These are phyloP conservation scores for Neofusicoccum ribis DNA, from an alignment of 2,329 filamentous ascomycete species.

Conservation along the genomic window DNA sequence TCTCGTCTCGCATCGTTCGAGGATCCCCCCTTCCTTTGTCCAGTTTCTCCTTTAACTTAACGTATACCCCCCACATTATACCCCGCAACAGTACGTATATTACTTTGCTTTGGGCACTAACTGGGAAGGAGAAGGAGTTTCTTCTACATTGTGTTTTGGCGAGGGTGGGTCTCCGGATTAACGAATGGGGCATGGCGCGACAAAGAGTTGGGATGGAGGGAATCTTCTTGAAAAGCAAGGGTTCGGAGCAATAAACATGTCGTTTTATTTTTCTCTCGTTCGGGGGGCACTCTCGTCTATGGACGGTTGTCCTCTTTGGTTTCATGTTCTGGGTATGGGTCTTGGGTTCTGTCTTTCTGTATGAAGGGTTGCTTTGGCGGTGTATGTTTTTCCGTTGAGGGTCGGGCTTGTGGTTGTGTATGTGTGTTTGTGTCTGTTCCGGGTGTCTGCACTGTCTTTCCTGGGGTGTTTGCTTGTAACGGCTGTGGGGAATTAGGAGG, in stretches of 20 bases:
- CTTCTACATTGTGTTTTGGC: neutral
- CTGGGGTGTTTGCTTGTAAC: neutral
- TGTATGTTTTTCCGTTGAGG: neutral
- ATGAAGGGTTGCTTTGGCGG: neutral
- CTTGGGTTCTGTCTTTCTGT: neutral
- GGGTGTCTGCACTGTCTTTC: neutral
- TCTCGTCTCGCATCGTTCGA: neutral
- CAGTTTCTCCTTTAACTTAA: slow-evolving; percentile 4
- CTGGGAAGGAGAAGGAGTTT: slow-evolving; percentile 11
- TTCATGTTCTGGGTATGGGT: neutral
- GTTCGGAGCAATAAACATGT: slow-evolving; percentile 1
- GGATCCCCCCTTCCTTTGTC: slow-evolving; percentile 5
- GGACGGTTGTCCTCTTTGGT: neutral
- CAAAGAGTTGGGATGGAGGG: neutral
- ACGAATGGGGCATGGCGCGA: neutral
- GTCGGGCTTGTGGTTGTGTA: neutral
- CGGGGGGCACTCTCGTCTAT: neutral
- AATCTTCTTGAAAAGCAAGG: neutral
- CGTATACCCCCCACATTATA: slow-evolving; percentile 5
- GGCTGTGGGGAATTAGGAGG: neutral
- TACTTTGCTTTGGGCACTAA: slow-evolving; percentile 11
- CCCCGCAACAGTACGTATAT: slow-evolving; percentile 6
- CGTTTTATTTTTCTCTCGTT: neutral
- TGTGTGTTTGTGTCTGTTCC: neutral
- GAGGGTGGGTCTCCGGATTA: neutral